phyloP scores from a whole-genome alignment of 768 basidiomycete genomes.

The Boletus sensibilis region DNA sequence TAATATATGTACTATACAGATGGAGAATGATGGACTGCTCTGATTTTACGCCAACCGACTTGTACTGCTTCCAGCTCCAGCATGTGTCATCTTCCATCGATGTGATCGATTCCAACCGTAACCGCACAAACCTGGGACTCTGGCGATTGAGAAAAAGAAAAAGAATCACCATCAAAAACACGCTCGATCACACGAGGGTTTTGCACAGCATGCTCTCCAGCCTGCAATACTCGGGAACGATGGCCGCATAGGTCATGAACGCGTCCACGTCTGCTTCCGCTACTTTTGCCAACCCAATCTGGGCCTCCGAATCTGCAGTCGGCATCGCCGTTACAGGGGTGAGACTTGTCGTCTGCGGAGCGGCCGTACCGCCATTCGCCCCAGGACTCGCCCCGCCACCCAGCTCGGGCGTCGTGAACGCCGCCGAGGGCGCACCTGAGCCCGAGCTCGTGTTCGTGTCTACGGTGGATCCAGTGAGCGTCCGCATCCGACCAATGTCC shows the following conservation, averaged over 20 bases:
- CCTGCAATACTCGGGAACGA: conserved; percentile 80
- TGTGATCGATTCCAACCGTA: background rate
- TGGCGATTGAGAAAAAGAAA: background rate
- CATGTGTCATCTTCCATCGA: background rate
- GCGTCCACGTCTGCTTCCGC: conserved; percentile 83
- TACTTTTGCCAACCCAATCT: conserved; percentile 76
- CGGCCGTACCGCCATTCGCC: conserved; percentile 28
- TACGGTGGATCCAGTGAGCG: conserved; percentile 50
- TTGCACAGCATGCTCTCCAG: conserved; percentile 79
- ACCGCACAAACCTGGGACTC: background rate
- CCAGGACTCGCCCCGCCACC: conserved; percentile 36
- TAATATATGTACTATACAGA: conserved; percentile 17
- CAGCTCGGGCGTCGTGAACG: conserved; percentile 64
- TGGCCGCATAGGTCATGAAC: conserved; percentile 81
- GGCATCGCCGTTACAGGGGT: conserved; percentile 71
- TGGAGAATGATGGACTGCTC: background rate
- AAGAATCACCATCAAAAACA: background rate
- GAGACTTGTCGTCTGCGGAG: conserved; percentile 53
- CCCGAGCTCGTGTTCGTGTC: conserved; percentile 34
- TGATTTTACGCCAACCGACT: background rate
- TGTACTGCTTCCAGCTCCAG: background rate
- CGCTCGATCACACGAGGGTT: conserved; percentile 40
- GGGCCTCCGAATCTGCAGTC: conserved; percentile 69
- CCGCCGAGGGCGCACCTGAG: conserved; percentile 45
- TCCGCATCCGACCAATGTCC: conserved; percentile 47